phyloP scores from a whole-genome alignment of 208 protist genomes.

The Porcisia hertigi region DNA sequence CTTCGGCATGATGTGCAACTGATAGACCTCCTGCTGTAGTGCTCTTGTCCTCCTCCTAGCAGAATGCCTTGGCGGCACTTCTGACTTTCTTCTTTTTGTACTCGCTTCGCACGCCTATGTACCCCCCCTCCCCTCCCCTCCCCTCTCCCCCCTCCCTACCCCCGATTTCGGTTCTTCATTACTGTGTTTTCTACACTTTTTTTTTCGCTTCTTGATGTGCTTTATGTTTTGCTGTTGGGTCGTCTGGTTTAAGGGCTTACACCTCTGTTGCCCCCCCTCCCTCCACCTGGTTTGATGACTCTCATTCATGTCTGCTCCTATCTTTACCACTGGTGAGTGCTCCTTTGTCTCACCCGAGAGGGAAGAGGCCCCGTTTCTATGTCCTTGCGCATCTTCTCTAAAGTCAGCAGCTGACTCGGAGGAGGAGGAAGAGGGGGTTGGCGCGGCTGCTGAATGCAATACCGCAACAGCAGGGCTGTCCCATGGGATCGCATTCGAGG shows the following conservation, averaged over 20 bases:
- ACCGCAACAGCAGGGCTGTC: not conserved
- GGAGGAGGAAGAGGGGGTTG: not conserved
- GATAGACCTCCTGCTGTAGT: not conserved
- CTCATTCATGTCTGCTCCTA: not conserved
- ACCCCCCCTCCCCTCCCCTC: not conserved
- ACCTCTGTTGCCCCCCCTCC: not conserved
- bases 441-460: not conserved
- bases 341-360: not conserved
- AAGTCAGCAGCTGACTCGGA: slow-evolving; percentile 3
- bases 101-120: not conserved
- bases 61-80: not conserved
- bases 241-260: too few species aligned
- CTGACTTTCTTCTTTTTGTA: not conserved
- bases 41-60: not conserved
- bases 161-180: too few species aligned
- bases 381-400: not conserved
- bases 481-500: not conserved
- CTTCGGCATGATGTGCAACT: not conserved
- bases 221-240: too few species aligned
- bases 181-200: too few species aligned
- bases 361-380: not conserved
- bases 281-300: not conserved
- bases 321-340: not conserved
- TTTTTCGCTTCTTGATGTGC: too few species aligned
- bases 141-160: not conserved